These are phyloP conservation scores for Solanum sejunctum DNA, from an alignment of 257 asterid species.

Conservation along the genomic window DNA sequence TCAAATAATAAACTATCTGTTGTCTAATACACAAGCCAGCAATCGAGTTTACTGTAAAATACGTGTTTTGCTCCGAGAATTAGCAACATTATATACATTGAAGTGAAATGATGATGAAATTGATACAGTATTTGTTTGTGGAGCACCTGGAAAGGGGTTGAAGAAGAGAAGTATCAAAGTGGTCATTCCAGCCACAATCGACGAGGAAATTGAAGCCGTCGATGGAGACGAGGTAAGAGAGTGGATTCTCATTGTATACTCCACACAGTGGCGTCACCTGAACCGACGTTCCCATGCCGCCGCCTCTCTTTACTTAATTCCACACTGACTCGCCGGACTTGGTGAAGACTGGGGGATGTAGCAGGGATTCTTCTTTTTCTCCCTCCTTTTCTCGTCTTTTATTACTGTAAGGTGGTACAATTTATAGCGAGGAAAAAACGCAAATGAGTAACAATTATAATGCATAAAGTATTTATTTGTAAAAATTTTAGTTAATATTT, in stretches of 20 bases:
- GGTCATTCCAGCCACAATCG: constrained; percentile 99
- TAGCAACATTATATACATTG: neutral
- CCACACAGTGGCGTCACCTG: constrained; percentile 96
- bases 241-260: constrained; percentile 86
- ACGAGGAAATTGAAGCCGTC: constrained; percentile 86
- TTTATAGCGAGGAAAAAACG: neutral
- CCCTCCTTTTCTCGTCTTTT: neutral
- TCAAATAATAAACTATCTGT: neutral
- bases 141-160: constrained; percentile 81
- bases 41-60: neutral
- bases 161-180: constrained; percentile 76
- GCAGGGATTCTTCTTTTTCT: neutral
- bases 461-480: too few species aligned
- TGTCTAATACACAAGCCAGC: neutral
- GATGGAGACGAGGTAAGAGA: constrained; percentile 74
- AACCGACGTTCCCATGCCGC: constrained; percentile 85
- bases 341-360: neutral
- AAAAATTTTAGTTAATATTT: too few species aligned
- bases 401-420: neutral
- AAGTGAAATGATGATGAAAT: neutral
- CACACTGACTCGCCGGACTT: neutral
- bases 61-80: neutral
- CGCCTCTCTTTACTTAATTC: neutral
- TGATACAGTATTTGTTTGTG: neutral
- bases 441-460: neutral